A percentile compares a stretch with the other conserved stretches of the same genome.
phyloP scores from a whole-genome alignment of 202 grass and related monocot genomes.

The Eragrostis tef region DNA sequence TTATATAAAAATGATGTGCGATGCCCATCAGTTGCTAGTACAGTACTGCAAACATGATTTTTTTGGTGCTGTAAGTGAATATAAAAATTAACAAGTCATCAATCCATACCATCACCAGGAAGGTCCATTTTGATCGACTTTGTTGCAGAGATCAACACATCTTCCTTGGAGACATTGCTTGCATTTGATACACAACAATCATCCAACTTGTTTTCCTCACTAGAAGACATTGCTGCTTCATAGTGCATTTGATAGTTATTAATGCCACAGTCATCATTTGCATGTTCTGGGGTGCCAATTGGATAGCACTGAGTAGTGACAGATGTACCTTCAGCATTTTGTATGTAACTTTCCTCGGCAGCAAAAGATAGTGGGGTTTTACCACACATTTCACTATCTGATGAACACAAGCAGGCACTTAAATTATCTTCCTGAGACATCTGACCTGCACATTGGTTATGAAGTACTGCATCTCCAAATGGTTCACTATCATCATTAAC shows the following conservation, averaged over 20 bases:
- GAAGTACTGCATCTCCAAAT: slow-evolving; percentile 38
- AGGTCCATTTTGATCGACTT: slow-evolving; percentile 48
- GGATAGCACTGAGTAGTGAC: slow-evolving; percentile 37
- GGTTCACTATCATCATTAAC: slow-evolving; percentile 36
- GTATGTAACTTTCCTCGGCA: slow-evolving; percentile 35
- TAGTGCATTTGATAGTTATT: slow-evolving; percentile 43
- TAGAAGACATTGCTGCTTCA: slow-evolving; percentile 45
- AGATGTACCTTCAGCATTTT: slow-evolving; percentile 50
- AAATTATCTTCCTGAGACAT: slow-evolving; percentile 38
- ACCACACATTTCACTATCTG: slow-evolving; percentile 39
- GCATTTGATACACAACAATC: slow-evolving; percentile 58
- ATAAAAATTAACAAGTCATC: slow-evolving; percentile 26
- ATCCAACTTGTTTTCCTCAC: slow-evolving; percentile 50
- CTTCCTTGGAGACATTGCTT: slow-evolving; percentile 60
- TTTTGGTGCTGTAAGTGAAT: slow-evolving; percentile 27
- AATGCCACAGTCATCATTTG: slow-evolving; percentile 45
- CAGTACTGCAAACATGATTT: slow-evolving; percentile 14
- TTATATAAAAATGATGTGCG: not conserved
- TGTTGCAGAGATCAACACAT: slow-evolving; percentile 48
- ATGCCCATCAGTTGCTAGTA: not conserved
- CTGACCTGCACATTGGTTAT: slow-evolving; percentile 26
- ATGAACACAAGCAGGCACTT: slow-evolving; percentile 42
- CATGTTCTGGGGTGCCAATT: slow-evolving; percentile 44
- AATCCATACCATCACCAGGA: slow-evolving; percentile 53
- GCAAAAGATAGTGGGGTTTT: slow-evolving; percentile 12